Base-by-base conservation (phyloP, 805 yeast species). In the Lipomyces sp. region DNA sequence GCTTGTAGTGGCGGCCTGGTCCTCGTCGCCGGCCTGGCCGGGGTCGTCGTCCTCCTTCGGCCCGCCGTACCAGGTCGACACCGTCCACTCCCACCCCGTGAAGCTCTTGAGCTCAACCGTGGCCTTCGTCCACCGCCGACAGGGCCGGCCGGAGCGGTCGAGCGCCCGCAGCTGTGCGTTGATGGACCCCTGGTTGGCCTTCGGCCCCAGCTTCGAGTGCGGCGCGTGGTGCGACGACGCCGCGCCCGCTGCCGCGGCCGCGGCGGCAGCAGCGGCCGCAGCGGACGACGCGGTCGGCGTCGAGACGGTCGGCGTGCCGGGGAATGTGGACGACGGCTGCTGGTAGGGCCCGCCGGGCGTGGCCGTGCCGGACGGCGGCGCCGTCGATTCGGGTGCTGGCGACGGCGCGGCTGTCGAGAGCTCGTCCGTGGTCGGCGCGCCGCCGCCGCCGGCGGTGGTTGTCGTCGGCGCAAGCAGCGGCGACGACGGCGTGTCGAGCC, bases 121-220 rank as follows among this genome's bases (percentile, higher is more conserved):
- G 40, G 64, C 61, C 52, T 70, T 70, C 8, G 49, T 54, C 82
- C 82, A 77, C 49, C 66, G 67, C 40, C 80, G 65, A 41, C 74
- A 70, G 16, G 73, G 72, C 33, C 61, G 66, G 2, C 77, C 77
- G 21, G 71, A 61, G 19, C 75, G 69, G 53, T 77, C 79, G 26
- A 77, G 61, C 1, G 68, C 71, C 28, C 68, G 52, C 31, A 68
- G 53, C 22, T 63, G 54, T 31, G 71, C 71, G 46, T 69, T 69
- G 11, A 68, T 68, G 2, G 62, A 57, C 19, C 61, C 62, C 24
- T 53, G 55, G 32, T 53, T 56, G 19, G 66, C 61, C 29, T 64
- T 65, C n/a, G 66, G 59, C 14, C 59, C 60, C 3, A 57, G 50
- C 19, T 53, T 55, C 18, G 59, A 40, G 39, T 54, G 58, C 21